Base-by-base conservation (phyloP, 2,329 filamentous ascomycete genomes). In the Ophiostoma sp. region DNA sequence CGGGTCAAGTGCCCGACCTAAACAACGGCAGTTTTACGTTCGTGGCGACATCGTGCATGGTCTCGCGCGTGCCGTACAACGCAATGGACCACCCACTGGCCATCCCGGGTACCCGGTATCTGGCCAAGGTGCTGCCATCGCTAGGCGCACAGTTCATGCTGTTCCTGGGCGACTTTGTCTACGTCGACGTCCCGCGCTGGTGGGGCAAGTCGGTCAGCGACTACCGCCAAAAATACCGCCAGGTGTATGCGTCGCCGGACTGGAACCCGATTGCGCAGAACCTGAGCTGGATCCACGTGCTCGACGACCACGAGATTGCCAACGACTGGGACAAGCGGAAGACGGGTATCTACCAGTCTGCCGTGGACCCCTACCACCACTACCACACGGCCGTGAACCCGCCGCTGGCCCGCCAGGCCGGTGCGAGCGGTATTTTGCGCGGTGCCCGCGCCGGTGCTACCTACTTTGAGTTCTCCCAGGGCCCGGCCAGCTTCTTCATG, bases 201-300 rank as follows among this genome's bases (percentile, higher is more conserved):
- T 92, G 95, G 79, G 94, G 94, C 12, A 89, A 87, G 55, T 87
- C 89, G 0, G 84, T 87, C 0, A 90, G 93, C 71, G 90, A 94
- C 78, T 99, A 98, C 81, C 89, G 95, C 69, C 90, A 93, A 79
- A 94, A 98, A 80, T 99, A 99, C 80, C 91, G 95, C 25, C 94
- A 97, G 78, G 91, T 98, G n/a, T 99, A 99, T 79, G 92, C 93
- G 0, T 97, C 95, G 2, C 95, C 95, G 0, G 95, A 97, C 76
- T 99, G 96, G 96, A 85, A 88, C 0, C 84, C 89, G 0, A 90
- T 93, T 12, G 90, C 90, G 0, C 87, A 92, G 77, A 91, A 94
- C 72, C 85, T 98, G n/a, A 97, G 95, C 78, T 99, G 96, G 96
- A 93, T 98, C 61, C 96, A 99, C 79, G 95, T 97, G 1, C 88